Evolutionary conservation across 2,329 filamentous ascomycete genomes (phyloP).

Genomic region (Diaporthe sp.): DNA sequence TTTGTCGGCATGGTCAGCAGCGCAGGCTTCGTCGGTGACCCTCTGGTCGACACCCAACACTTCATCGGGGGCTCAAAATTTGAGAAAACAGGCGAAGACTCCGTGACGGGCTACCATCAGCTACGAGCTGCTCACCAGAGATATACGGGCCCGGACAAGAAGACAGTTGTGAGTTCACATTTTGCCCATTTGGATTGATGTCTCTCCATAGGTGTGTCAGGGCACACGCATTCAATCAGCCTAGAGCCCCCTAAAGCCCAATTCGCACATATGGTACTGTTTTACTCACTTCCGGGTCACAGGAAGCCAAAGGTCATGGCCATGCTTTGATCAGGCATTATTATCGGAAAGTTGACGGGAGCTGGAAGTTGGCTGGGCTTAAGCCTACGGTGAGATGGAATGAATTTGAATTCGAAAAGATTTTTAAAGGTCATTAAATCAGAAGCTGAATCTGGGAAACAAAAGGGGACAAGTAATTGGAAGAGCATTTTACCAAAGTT

Average conservation of each 20-base stretch:
- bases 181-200: not conserved
- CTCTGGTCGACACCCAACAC: not conserved
- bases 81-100: not conserved
- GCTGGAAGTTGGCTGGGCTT: not conserved
- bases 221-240: not conserved
- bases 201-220: no score
- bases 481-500: no score
- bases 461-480: no score
- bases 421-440: no score
- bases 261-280: not conserved
- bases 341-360: not conserved
- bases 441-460: no score
- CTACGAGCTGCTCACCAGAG: not conserved
- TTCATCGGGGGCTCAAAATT: not conserved
- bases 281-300: not conserved
- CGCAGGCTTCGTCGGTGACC: not conserved
- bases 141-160: not conserved
- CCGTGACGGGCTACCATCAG: not conserved
- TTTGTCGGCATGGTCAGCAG: constrained; percentile 1
- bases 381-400: no score
- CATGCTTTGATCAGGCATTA: not conserved
- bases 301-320: not conserved
- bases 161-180: not conserved
- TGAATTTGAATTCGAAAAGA: no score
- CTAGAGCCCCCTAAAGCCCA: not conserved